Evolutionary conservation across 805 yeast genomes (phyloP).

Genomic region (Isabelozyma pseudorhagii): DNA sequence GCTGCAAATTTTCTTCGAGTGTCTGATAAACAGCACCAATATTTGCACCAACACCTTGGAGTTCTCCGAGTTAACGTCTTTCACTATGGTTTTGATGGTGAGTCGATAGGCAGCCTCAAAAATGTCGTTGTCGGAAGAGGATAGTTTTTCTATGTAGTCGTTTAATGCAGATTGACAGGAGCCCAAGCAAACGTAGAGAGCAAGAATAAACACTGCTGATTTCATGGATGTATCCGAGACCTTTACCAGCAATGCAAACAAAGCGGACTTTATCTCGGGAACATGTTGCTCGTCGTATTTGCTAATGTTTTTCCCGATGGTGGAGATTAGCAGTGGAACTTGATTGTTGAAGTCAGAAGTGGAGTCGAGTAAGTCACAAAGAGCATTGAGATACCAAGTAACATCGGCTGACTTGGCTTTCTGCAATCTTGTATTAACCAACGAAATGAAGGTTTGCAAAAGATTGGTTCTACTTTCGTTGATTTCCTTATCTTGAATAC

Average conservation of each 20-base stretch:
- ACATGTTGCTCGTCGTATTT: not conserved
- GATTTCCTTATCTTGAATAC: not conserved
- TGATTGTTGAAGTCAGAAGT: not conserved
- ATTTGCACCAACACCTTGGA: slow-evolving; percentile 15
- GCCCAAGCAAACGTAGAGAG: slow-evolving; percentile 7
- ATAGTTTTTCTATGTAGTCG: slow-evolving; percentile 5
- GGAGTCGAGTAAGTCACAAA: not conserved
- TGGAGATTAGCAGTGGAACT: not conserved
- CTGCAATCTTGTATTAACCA: not conserved
- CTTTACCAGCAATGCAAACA: slow-evolving; percentile 24
- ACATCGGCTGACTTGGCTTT: not conserved
- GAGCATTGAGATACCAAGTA: not conserved
- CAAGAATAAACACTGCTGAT: slow-evolving; percentile 10
- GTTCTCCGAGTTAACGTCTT: slow-evolving; percentile 8
- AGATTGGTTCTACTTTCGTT: not conserved
- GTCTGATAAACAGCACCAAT: slow-evolving; percentile 11
- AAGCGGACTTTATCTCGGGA: slow-evolving; percentile 12
- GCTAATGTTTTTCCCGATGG: not conserved
- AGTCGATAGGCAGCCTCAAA: slow-evolving; percentile 11
- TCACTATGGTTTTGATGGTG: slow-evolving; percentile 13
- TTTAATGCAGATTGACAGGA: not conserved
- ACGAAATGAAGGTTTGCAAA: not conserved
- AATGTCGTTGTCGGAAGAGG: slow-evolving; percentile 2
- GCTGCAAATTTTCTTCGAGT: slow-evolving; percentile 9
- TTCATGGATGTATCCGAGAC: slow-evolving; percentile 5